A percentile compares a stretch with the other conserved stretches of the same genome.
Evolutionary conservation across 805 yeast genomes (phyloP).

Genomic region (Metschnikowia continentalis): DNA sequence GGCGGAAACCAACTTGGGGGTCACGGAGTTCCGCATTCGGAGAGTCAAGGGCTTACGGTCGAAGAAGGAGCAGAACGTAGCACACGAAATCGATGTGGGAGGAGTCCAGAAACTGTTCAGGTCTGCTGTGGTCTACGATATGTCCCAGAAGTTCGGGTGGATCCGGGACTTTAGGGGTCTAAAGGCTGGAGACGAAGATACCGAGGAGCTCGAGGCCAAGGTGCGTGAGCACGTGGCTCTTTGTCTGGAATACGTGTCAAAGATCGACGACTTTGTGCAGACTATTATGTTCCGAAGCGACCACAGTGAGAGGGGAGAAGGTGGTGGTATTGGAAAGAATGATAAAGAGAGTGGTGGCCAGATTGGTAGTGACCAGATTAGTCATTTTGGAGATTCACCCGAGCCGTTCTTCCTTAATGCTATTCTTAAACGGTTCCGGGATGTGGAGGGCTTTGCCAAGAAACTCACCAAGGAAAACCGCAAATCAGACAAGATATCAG

Average conservation of each 20-base stretch:
- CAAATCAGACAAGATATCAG: slow-evolving; percentile 47
- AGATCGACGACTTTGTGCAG: slow-evolving; percentile 19
- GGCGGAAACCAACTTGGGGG: slow-evolving; percentile 27
- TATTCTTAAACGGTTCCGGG: slow-evolving; percentile 72
- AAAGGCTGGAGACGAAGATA: slow-evolving; percentile 4
- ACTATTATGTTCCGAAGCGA: slow-evolving; percentile 15
- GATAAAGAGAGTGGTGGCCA: no score
- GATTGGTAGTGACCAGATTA: no score
- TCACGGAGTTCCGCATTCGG: slow-evolving; percentile 46
- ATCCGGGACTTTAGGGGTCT: slow-evolving; percentile 14
- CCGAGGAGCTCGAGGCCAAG: slow-evolving; percentile 7
- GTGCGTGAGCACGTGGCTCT: not conserved
- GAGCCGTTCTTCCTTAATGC: slow-evolving; percentile 36
- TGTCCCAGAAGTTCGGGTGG: slow-evolving; percentile 46
- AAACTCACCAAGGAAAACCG: slow-evolving; percentile 72
- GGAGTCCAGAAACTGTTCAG: slow-evolving; percentile 23
- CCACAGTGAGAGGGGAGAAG: not conserved
- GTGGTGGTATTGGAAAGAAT: no score
- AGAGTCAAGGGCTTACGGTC: slow-evolving; percentile 77
- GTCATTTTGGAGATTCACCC: no score
- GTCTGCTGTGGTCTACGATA: slow-evolving; percentile 40
- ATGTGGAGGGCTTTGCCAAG: slow-evolving; percentile 86
- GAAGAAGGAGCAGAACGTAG: slow-evolving; percentile 28
- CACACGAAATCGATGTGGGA: slow-evolving; percentile 12
- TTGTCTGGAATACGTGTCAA: slow-evolving; percentile 3